Evolutionary conservation across 2,329 filamentous ascomycete genomes (phyloP).

Genomic region (Apiospora rasikravindrae): DNA sequence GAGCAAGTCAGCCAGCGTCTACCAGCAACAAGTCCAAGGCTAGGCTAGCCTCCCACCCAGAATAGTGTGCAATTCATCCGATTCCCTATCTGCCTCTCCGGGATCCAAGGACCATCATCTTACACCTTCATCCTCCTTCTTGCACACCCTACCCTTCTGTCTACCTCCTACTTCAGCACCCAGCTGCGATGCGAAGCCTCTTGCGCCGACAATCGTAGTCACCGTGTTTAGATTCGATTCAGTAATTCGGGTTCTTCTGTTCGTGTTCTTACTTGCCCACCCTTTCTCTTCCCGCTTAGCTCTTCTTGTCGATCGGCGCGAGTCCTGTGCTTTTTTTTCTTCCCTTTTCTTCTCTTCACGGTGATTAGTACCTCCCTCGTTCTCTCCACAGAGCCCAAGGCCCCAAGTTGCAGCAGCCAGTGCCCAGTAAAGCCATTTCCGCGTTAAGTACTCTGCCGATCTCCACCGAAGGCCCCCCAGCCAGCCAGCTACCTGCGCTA

Average conservation of each 20-base stretch:
- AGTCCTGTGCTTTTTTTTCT: slow-evolving; percentile 16
- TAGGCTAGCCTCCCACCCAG: not conserved
- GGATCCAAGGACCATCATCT: slow-evolving; percentile 15
- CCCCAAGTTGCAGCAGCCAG: not conserved
- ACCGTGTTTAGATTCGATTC: slow-evolving; percentile 11
- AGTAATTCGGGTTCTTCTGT: slow-evolving; percentile 10
- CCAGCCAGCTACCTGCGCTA: slow-evolving; percentile 9
- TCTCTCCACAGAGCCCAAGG: slow-evolving; percentile 12
- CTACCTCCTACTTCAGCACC: slow-evolving; percentile 4
- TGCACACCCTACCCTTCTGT: not conserved
- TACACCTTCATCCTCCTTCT: slow-evolving; percentile 13
- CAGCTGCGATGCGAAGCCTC: slow-evolving; percentile 15
- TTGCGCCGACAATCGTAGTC: slow-evolving; percentile 16
- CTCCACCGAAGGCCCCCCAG: slow-evolving; percentile 2
- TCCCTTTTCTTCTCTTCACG: slow-evolving; percentile 8
- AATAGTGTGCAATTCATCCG: slow-evolving; percentile 17
- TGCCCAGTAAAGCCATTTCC: slow-evolving; percentile 1
- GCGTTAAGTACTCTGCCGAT: slow-evolving; percentile 16
- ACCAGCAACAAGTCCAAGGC: slow-evolving; percentile 1
- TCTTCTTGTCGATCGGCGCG: slow-evolving; percentile 11
- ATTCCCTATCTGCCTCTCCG: not conserved
- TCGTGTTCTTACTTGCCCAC: slow-evolving; percentile 9
- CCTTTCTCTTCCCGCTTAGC: slow-evolving; percentile 1
- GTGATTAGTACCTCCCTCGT: slow-evolving; percentile 6
- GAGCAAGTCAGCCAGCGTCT: not conserved